Conservation (phyloP, 148 eudicot species). For the Rhododendron ovatum region DNA sequence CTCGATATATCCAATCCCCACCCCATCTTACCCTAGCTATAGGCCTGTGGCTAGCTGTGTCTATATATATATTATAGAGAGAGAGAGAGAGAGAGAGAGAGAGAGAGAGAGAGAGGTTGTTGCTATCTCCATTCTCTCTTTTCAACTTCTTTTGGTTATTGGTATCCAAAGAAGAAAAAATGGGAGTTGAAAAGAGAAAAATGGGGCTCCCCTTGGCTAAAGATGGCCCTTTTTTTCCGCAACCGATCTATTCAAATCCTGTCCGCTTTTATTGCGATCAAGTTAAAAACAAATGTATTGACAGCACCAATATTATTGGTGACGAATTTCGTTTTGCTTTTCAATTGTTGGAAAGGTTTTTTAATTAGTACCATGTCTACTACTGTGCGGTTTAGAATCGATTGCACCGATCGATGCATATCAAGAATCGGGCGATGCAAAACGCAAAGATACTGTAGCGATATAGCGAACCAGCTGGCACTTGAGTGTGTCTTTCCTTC, state of each 20-base stretch:
- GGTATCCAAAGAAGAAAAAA: conserved; percentile 22
- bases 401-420: background rate
- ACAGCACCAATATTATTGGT: background rate
- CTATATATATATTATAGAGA: too few relatives aligned
- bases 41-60: too few relatives aligned
- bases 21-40: background rate
- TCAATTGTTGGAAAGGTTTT: background rate
- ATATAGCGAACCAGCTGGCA: background rate
- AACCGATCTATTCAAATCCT: background rate
- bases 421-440: background rate
- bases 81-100: too few relatives aligned
- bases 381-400: background rate
- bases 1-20: conserved; percentile 6
- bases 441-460: background rate
- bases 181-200: conserved; percentile 19
- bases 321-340: background rate
- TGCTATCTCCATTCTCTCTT: background rate
- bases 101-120: too few relatives aligned
- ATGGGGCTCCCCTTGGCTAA: conserved; percentile 10
- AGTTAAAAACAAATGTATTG: background rate
- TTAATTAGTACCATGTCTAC: too few relatives aligned
- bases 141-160: conserved; percentile 13
- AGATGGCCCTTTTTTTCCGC: background rate
- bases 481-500: background rate
- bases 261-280: background rate